Evolutionary conservation across 2,329 filamentous ascomycete species (phyloP), one percentile per base, ranked within the genome.

Genomic region (Aspergillus novoparasiticus): DNA sequence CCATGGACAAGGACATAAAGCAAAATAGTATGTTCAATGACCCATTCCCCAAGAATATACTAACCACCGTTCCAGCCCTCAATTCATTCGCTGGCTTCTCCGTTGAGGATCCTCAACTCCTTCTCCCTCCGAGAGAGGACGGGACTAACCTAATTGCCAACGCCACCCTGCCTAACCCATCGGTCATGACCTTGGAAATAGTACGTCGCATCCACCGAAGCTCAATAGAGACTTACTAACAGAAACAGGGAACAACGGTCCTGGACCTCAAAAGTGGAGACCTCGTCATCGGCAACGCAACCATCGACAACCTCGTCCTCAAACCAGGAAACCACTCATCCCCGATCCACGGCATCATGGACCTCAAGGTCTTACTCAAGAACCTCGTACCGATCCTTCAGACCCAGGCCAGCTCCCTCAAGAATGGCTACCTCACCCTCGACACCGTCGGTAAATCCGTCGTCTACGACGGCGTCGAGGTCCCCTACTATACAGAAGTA

Each of bases 111-210:
- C 79, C 83, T 59, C 75, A 75, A 32, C 76, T 87, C 60, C 76
- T 85, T 57, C 71, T 81, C 6, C 75, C 76, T 30, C 66, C 76
- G 2, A 61, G 74, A 45, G 62, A 72, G 0, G 82, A 85, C 64
- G 81, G 81, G 60, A 81, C 82, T 39, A 88, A 87, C 68, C 78
- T 87, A 58, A 61, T 82, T 36, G 86, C 83, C 68, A 82, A 79
- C 55, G 82, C 85, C 58, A 80, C 75, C 39, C 83, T 89, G 45
- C 85, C 85, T 61, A 89, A 88, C 70, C 86, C 85, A 0, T 86
- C 85, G 1, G 78, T 85, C 32, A 74, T 87, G 73, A 86, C 82
- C 4, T 72, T 87, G 55, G 79, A 82, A 53, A 81, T 88, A 63
- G 72, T 74, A 67, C n/a, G 71, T 63, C 14, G 21, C 36, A 21